Evolutionary conservation across 2,329 filamentous ascomycete species (phyloP).

Genomic region (Pezicula rhizophila): DNA sequence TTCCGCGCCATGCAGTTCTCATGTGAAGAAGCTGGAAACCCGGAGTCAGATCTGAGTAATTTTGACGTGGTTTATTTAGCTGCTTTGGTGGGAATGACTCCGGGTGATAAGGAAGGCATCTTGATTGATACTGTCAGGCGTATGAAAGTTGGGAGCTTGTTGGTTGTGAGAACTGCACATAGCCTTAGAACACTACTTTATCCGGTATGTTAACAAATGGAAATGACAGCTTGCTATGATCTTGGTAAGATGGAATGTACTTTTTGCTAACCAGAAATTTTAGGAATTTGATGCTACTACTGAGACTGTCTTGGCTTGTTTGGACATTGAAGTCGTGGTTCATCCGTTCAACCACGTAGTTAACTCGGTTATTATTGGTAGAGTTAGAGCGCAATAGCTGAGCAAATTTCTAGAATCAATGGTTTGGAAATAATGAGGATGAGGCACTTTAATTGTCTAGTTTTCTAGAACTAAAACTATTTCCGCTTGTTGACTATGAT

Average conservation of each 20-base stretch:
- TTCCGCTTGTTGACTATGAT: no score
- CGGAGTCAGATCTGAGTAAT: conserved; percentile 15
- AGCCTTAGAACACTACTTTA: conserved; percentile 40
- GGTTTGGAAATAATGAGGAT: no score
- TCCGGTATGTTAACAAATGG: conserved; percentile 30
- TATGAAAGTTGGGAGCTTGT: conserved; percentile 36
- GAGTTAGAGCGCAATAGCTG: conserved; percentile 8
- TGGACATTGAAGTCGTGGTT: conserved; percentile 37
- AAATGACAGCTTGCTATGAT: background rate
- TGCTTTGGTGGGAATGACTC: conserved; percentile 39
- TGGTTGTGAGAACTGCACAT: conserved; percentile 40
- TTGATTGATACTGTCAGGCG: conserved; percentile 29
- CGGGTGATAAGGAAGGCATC: conserved; percentile 35
- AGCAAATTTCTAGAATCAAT: no score
- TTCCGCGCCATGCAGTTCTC: conserved; percentile 31
- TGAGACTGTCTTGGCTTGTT: conserved; percentile 23
- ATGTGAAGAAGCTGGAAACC: conserved; percentile 27
- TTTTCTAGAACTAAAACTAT: no score
- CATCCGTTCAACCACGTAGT: conserved; percentile 44
- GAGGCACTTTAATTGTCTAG: no score
- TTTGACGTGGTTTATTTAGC: conserved; percentile 45
- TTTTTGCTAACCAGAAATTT: background rate
- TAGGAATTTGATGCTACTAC: conserved; percentile 35
- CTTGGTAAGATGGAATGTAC: background rate
- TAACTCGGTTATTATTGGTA: conserved; percentile 40